Percentiles rank a stretch among this genome's conserved stretches.
These are phyloP conservation scores for Metschnikowia matae DNA, from an alignment of 805 yeast genomes.

Conservation along the genomic window DNA sequence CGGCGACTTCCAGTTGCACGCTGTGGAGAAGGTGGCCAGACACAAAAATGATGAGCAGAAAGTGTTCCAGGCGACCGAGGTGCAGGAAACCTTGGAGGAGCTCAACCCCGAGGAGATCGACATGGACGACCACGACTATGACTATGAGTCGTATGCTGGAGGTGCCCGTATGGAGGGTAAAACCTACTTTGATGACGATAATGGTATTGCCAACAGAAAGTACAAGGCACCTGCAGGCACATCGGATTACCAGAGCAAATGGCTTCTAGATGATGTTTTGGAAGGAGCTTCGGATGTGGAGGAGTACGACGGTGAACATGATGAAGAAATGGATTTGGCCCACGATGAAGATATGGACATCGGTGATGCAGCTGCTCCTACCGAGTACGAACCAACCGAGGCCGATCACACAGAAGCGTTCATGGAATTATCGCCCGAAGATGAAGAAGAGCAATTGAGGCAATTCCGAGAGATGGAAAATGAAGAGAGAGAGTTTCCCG, in stretches of 20 bases:
- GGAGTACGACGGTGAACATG: constrained; percentile 33
- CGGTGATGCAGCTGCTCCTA: constrained; percentile 18
- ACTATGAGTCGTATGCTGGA: constrained; percentile 21
- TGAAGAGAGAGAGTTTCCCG: constrained; percentile 92
- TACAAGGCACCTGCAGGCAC: constrained; percentile 62
- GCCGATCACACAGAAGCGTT: constrained; percentile 52
- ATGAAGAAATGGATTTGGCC: constrained; percentile 25
- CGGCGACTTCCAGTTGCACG: constrained; percentile 81
- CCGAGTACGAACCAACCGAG: constrained; percentile 44
- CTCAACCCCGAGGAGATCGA: constrained; percentile 53
- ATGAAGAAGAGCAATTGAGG: constrained; percentile 72
- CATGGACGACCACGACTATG: constrained; percentile 33
- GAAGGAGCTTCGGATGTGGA: constrained; percentile 43
- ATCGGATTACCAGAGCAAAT: constrained; percentile 71
- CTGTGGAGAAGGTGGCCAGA: constrained; percentile 49
- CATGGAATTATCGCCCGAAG: constrained; percentile 74
- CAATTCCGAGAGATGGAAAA: constrained; percentile 64
- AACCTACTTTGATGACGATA: constrained; percentile 38
- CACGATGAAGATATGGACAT: constrained; percentile 34
- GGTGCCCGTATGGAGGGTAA: constrained; percentile 60
- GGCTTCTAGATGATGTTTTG: constrained; percentile 61
- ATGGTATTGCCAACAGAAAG: constrained; percentile 19
- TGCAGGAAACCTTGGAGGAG: constrained; percentile 58
- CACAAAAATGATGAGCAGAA: constrained; percentile 22
- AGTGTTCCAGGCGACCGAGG: constrained; percentile 28